These are phyloP conservation scores for Allomyces arbusculus DNA, from an alignment of 192 early-diverging fungal genomes.

Conservation along the genomic window DNA sequence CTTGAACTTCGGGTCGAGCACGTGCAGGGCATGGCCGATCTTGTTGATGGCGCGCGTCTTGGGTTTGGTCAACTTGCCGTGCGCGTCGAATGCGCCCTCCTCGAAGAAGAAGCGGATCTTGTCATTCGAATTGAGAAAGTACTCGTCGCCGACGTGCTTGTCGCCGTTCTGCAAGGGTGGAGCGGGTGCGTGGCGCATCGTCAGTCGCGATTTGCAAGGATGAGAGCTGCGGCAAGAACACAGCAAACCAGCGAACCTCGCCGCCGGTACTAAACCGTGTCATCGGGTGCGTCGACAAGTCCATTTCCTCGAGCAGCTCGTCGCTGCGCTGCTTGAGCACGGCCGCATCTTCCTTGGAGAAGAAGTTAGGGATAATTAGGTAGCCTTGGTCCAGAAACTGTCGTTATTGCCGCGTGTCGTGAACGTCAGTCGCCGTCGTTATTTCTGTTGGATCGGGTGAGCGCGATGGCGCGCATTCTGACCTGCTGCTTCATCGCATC, in stretches of 20 bases:
- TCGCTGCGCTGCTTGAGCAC: constrained; percentile 1
- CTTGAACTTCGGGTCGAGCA: constrained; percentile 50
- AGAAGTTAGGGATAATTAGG: constrained; percentile 3
- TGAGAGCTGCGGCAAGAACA: background rate
- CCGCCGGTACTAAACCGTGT: background rate
- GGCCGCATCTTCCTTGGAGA: background rate
- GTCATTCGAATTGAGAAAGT: constrained; percentile 69
- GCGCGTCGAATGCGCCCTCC: constrained; percentile 47
- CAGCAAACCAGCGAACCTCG: background rate
- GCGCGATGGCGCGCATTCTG: no score
- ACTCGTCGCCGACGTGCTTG: constrained; percentile 62
- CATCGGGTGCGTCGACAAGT: background rate
- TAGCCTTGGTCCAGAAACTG: constrained; percentile 2
- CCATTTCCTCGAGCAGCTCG: background rate
- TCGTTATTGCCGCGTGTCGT: background rate
- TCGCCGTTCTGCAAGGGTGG: constrained; percentile 8
- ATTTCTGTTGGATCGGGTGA: background rate
- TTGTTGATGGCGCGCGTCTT: constrained; percentile 63
- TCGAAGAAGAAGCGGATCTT: constrained; percentile 79
- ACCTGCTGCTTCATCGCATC: no score
- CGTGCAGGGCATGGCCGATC: constrained; percentile 73
- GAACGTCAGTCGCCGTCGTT: background rate
- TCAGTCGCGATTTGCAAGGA: no score
- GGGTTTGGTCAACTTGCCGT: constrained; percentile 37
- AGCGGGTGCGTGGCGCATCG: background rate